These are phyloP conservation scores for Syzygium grande DNA, from an alignment of 345 rosid species.

Conservation along the genomic window DNA sequence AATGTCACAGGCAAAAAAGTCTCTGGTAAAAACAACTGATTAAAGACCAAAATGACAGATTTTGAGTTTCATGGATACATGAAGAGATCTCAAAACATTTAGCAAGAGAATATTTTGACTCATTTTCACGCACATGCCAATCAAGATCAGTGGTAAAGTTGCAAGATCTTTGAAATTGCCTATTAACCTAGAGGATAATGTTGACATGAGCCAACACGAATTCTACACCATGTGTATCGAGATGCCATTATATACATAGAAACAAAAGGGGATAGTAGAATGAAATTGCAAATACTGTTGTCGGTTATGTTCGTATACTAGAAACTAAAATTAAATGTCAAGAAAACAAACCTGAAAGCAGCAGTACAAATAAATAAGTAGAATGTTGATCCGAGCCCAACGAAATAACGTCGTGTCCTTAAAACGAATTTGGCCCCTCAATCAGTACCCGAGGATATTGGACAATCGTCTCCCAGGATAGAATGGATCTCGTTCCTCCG, in stretches of 20 bases:
- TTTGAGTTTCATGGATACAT: too few species aligned
- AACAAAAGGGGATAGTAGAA: not conserved
- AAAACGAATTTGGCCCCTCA: too few species aligned
- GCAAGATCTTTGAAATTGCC: not conserved
- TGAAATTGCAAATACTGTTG: not conserved
- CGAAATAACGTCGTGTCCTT: too few species aligned
- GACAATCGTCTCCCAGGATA: too few species aligned
- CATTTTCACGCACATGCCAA: not conserved
- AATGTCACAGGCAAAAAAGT: not conserved
- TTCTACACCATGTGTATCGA: not conserved
- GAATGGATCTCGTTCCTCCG: too few species aligned
- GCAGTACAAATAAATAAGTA: too few species aligned
- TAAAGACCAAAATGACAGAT: not conserved
- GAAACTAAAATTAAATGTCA: too few species aligned
- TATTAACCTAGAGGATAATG: not conserved
- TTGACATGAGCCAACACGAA: not conserved
- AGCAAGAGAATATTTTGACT: not conserved
- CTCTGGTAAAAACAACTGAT: not conserved
- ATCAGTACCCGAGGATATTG: too few species aligned
- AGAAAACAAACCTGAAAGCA: too few species aligned
- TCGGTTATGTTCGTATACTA: too few species aligned
- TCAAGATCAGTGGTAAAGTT: not conserved
- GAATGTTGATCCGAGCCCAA: too few species aligned
- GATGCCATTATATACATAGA: not conserved
- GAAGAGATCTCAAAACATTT: too few species aligned